A percentile compares a stretch with the other conserved stretches of the same genome.
phyloP scores from a whole-genome alignment of 495 filamentous ascomycete species.

The Penicillium atrosanguineum region DNA sequence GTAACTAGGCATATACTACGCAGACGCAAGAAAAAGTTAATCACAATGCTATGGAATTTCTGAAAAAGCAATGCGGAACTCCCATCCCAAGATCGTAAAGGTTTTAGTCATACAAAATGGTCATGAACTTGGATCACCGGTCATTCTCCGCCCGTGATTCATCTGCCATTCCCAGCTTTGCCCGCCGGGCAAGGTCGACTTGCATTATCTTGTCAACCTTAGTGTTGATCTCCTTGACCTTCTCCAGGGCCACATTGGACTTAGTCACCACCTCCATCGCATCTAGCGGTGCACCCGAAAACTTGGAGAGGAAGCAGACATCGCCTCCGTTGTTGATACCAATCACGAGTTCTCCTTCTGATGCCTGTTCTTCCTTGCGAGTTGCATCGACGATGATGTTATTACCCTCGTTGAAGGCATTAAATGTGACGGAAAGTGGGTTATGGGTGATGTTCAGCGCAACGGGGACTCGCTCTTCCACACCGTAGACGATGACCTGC shows the following conservation, averaged over 20 bases:
- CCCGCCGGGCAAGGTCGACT: conserved; percentile 70
- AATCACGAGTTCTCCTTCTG: conserved; percentile 80
- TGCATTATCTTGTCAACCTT: conserved; percentile 69
- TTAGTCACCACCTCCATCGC: conserved; percentile 72
- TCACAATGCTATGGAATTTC: not conserved
- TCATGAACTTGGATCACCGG: conserved; percentile 22
- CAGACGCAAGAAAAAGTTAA: not conserved
- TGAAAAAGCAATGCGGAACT: conserved; percentile 16
- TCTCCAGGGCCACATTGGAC: conserved; percentile 63
- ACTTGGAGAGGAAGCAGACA: conserved; percentile 86
- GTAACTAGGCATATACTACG: not conserved
- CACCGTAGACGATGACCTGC: conserved; percentile 72
- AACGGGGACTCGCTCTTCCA: conserved; percentile 86
- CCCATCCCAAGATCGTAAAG: conserved; percentile 26
- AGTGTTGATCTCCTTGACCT: conserved; percentile 74
- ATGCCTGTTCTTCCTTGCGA: conserved; percentile 78
- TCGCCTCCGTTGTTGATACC: conserved; percentile 87
- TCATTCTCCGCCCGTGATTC: conserved; percentile 85
- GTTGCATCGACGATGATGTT: conserved; percentile 73
- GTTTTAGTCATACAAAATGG: conserved; percentile 23
- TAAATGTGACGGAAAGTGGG: conserved; percentile 84
- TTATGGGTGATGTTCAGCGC: conserved; percentile 84
- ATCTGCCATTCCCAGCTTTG: conserved; percentile 71
- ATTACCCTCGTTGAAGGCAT: conserved; percentile 69
- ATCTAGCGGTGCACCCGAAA: conserved; percentile 76